These are phyloP conservation scores for Nitzschia sp. DNA, from an alignment of 108 stramenopile species.

Conservation along the genomic window DNA sequence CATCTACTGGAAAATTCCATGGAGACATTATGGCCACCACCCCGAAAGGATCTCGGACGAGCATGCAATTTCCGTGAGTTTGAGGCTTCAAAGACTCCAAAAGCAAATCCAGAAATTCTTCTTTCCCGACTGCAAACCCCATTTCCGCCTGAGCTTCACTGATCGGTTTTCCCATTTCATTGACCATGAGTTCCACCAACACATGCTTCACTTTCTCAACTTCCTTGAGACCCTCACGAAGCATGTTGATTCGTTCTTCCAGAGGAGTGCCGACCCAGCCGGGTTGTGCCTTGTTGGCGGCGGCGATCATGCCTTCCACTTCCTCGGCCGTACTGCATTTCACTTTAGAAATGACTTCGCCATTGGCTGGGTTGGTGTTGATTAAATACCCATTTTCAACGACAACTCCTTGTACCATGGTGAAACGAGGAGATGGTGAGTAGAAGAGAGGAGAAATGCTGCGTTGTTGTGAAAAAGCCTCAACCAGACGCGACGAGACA, in stretches of 20 bases:
- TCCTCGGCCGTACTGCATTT: constrained; percentile 54
- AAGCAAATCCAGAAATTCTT: constrained; percentile 65
- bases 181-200: constrained; percentile 35
- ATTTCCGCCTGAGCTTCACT: constrained; percentile 78
- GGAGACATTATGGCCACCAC: constrained; percentile 80
- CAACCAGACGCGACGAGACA: too few relatives aligned
- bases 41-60: constrained; percentile 78
- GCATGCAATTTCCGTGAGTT: constrained; percentile 37
- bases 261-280: constrained; percentile 45
- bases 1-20: constrained; percentile 89
- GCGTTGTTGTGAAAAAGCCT: neutral
- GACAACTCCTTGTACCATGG: constrained; percentile 76
- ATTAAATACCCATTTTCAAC: constrained; percentile 58
- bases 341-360: constrained; percentile 64
- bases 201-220: constrained; percentile 32
- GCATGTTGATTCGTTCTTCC: constrained; percentile 54
- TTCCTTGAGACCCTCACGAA: constrained; percentile 47
- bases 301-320: constrained; percentile 43
- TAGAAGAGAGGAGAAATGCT: neutral
- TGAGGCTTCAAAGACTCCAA: constrained; percentile 54
- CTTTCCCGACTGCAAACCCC: constrained; percentile 53
- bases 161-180: constrained; percentile 85
- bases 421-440: constrained; percentile 5
- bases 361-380: constrained; percentile 80
- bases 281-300: constrained; percentile 48